Base-by-base conservation (phyloP, 192 early-diverging fungal genomes). In the Umbelopsis ramanniana region DNA sequence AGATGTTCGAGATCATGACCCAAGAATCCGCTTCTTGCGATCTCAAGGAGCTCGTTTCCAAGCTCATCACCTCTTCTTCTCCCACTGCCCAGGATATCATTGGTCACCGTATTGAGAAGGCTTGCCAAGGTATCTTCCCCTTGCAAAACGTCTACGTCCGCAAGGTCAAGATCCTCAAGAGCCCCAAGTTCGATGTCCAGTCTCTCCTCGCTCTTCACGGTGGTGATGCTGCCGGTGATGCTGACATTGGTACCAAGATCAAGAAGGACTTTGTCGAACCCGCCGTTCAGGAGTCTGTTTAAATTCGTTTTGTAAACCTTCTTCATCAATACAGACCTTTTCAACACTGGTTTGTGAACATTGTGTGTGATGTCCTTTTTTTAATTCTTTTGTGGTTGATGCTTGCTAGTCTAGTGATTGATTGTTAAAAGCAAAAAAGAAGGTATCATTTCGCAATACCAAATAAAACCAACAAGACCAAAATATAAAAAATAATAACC, bases 161-260 rank as follows among this genome's bases (percentile, higher is more conserved):
- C 85, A 99, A 99, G 93, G 95, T 95, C 83, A 99, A 99, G 94
- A 95, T 99, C 78, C 86, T 99, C 82, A 99, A 98, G 93, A 89
- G 89, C 69, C 96, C 96, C 80, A 95, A 95, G 88, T 93, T 94
- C 79, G 97, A 98, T 85, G 85, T 94, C 72, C 94, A 92, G 75
- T 97, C 96, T 86, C 94, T 99, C 71, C 84, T 98, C 71, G 97
- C 96, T 88, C 93, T 97, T 77, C 96, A 99, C 92, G 91, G 90
- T 76, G 94, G 93, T 87, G 86, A 91, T 71, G 77, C 81, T 54
- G 85, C 90, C 76, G 93, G 90, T 73, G 92, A 89, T 70, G 88
- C 85, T 85, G 94, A 94, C 88, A 86, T 97, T 76, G 91, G 91
- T 70, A 79, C 86, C 72, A 89, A 89, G 88, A 80, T 81, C 84